A percentile compares a stretch with the other conserved stretches of the same genome.
Evolutionary conservation across 371 early-diverging fungal species (phyloP).

Genomic region (Rhizomucor miehei): DNA sequence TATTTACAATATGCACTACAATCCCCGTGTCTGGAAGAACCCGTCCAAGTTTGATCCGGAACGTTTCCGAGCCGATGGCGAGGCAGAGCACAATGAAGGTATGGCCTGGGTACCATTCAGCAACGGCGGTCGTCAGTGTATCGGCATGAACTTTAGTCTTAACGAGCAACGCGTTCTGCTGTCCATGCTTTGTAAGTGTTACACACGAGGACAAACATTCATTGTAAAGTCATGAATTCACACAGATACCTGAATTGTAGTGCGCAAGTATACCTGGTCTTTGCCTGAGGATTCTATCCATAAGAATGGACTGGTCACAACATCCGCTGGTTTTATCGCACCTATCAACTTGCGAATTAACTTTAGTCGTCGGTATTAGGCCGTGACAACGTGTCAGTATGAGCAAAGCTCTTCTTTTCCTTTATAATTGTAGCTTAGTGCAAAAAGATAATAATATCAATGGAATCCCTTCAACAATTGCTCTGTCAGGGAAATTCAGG

Average conservation of each 20-base stretch:
- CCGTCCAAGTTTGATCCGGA: constrained; percentile 20
- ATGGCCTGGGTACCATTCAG: constrained; percentile 13
- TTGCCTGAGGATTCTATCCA: constrained; percentile 13
- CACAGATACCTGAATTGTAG: not conserved
- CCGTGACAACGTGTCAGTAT: too few relatives aligned
- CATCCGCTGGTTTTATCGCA: not conserved
- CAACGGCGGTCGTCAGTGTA: constrained; percentile 8
- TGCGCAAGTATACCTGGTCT: constrained; percentile 11
- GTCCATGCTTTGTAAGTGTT: constrained; percentile 12
- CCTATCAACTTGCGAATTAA: not conserved
- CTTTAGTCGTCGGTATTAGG: not conserved
- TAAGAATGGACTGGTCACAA: constrained; percentile 6
- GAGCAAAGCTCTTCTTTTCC: too few relatives aligned
- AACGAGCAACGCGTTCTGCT: constrained; percentile 17
- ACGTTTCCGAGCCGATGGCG: constrained; percentile 19
- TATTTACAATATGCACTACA: constrained; percentile 16
- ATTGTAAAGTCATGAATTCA: too few relatives aligned
- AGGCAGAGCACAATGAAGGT: constrained; percentile 11
- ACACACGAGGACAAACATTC: not conserved
- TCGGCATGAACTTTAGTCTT: constrained; percentile 21
- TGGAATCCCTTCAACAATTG: too few relatives aligned
- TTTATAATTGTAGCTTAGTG: too few relatives aligned
- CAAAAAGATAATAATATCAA: too few relatives aligned
- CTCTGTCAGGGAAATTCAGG: too few relatives aligned
- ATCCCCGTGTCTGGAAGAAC: constrained; percentile 13